phyloP scores from a whole-genome alignment of 441 rosid species.

The Corymbia calophylla region DNA sequence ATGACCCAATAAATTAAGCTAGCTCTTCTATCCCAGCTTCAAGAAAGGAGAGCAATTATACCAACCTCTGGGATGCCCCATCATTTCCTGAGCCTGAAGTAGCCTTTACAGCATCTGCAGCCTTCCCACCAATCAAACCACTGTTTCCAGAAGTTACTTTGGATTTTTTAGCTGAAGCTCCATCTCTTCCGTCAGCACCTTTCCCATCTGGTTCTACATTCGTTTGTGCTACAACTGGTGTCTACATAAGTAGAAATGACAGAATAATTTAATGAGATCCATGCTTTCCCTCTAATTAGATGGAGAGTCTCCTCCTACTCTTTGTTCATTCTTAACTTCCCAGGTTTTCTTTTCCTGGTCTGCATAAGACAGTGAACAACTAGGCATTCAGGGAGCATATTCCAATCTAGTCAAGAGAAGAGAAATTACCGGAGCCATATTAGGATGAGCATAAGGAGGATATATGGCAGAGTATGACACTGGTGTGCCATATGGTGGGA shows the following conservation, averaged over 20 bases:
- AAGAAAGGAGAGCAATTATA: not conserved
- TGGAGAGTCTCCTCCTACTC: not conserved
- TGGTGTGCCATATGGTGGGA: conserved; percentile 89
- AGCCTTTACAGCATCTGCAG: conserved; percentile 46
- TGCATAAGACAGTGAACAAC: not conserved
- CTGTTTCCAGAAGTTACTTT: conserved; percentile 35
- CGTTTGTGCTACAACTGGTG: conserved; percentile 40
- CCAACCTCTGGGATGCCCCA: conserved; percentile 77
- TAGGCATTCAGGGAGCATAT: not conserved
- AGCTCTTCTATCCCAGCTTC: not conserved
- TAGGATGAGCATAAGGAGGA: conserved; percentile 92
- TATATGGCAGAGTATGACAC: conserved; percentile 90
- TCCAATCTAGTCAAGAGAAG: not conserved
- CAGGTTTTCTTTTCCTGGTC: not conserved
- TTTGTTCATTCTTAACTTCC: not conserved
- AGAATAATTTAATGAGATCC: not conserved
- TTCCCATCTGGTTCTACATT: conserved; percentile 46
- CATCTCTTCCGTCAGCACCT: conserved; percentile 43
- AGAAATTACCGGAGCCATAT: conserved; percentile 51
- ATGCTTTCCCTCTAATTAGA: not conserved
- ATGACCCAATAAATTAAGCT: not conserved
- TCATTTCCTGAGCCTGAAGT: conserved; percentile 94
- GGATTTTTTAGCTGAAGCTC: conserved; percentile 51
- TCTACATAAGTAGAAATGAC: conserved; percentile 24
- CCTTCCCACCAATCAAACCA: conserved; percentile 27